Evolutionary conservation across 2,329 filamentous ascomycete genomes (phyloP).

Genomic region (Sporothrix variecibatus): DNA sequence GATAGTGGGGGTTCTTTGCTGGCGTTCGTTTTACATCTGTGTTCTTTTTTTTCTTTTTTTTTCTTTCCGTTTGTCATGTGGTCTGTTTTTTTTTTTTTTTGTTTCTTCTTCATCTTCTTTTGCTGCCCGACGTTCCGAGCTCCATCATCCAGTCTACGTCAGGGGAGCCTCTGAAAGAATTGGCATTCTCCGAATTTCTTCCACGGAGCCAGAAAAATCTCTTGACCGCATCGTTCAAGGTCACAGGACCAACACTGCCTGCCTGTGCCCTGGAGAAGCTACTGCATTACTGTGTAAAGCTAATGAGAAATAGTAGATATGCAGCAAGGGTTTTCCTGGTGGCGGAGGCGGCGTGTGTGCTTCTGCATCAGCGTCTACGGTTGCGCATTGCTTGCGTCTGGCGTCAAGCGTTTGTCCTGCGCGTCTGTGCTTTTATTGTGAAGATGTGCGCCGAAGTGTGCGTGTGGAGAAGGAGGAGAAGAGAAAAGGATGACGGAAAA

Average conservation of each 20-base stretch:
- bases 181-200: background rate
- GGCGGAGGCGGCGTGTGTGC: no score
- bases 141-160: conserved; percentile 2
- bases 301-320: background rate
- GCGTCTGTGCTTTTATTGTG: background rate
- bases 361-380: background rate
- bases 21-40: background rate
- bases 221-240: background rate
- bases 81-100: background rate
- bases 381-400: background rate
- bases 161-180: background rate
- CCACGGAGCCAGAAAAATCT: background rate
- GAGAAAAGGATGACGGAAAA: background rate
- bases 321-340: no score
- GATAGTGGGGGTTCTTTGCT: background rate
- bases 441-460: background rate
- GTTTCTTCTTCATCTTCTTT: background rate
- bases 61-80: background rate
- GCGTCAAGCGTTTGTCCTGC: background rate
- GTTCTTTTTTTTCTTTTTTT: background rate
- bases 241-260: conserved; percentile 5
- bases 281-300: background rate
- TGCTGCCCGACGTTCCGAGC: background rate
- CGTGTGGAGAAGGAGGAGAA: conserved; percentile 17
- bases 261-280: conserved; percentile 6